phyloP scores from a whole-genome alignment of 345 rosid genomes.

The Salix suchowensis region DNA sequence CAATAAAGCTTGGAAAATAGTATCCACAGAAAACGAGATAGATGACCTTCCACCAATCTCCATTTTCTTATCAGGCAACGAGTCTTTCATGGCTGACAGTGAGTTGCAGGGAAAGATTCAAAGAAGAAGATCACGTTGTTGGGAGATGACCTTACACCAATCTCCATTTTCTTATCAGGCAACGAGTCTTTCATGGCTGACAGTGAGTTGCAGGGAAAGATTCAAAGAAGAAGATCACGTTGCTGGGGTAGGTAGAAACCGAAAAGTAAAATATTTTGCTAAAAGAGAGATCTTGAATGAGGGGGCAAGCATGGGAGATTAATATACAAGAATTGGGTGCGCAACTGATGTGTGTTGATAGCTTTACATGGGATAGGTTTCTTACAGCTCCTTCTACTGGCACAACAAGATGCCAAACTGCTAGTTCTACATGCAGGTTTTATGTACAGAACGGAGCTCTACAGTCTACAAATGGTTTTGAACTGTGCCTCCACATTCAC shows the following conservation, averaged over 20 bases:
- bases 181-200: neutral
- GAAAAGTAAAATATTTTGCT: too few relatives aligned
- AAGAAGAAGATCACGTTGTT: neutral
- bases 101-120: neutral
- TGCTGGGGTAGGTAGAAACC: neutral
- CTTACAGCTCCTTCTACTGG: neutral
- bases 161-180: neutral
- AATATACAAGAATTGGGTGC: neutral
- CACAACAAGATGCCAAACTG: neutral
- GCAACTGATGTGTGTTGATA: slow-evolving; percentile 1
- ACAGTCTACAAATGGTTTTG: neutral
- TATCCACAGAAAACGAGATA: neutral
- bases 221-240: too few relatives aligned
- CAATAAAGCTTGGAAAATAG: neutral
- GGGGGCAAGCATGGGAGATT: neutral
- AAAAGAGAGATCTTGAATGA: neutral
- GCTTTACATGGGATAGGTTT: neutral
- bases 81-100: neutral
- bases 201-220: neutral
- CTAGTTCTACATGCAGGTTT: neutral
- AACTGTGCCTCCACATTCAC: neutral
- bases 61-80: neutral
- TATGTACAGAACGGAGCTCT: neutral
- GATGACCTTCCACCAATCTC: neutral
- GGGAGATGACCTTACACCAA: too few relatives aligned